phyloP scores from a whole-genome alignment of 164 flowering plant species.

The Euptelea pleiosperma region DNA sequence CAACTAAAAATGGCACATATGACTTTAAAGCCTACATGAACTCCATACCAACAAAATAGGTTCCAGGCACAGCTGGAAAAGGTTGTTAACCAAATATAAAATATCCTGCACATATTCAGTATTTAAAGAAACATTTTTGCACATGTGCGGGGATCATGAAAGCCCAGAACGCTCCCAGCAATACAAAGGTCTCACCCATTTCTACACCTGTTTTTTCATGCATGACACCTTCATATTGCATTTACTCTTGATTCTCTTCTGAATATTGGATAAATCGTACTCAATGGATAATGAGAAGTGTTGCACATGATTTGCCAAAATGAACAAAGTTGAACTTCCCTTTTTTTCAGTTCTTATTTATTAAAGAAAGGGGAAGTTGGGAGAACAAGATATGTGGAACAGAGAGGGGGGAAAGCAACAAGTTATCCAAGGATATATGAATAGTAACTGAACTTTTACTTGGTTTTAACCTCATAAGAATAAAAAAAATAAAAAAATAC shows the following conservation, averaged over 20 bases:
- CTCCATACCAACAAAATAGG: background rate
- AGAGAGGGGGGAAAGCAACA: background rate
- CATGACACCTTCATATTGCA: too few relatives aligned
- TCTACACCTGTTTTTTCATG: too few relatives aligned
- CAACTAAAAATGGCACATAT: background rate
- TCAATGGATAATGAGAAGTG: background rate
- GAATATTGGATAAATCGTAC: too few relatives aligned
- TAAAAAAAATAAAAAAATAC: slow-evolving; percentile 30
- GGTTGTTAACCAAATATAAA: too few relatives aligned
- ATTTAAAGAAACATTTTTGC: too few relatives aligned
- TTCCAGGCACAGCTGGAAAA: too few relatives aligned
- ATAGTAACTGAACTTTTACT: background rate
- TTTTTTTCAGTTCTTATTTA: too few relatives aligned
- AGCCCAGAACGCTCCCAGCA: background rate
- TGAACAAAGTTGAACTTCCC: background rate
- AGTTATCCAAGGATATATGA: background rate
- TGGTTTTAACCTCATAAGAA: background rate
- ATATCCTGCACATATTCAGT: too few relatives aligned
- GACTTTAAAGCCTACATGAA: background rate
- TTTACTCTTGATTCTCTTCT: too few relatives aligned
- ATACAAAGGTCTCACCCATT: background rate
- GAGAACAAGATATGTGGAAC: too few relatives aligned
- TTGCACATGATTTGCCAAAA: background rate
- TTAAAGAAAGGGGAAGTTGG: too few relatives aligned
- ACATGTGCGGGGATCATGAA: too few relatives aligned